These are phyloP conservation scores for Pyrrhoderma noxium DNA, from an alignment of 1,284 basidiomycete species.

Conservation along the genomic window DNA sequence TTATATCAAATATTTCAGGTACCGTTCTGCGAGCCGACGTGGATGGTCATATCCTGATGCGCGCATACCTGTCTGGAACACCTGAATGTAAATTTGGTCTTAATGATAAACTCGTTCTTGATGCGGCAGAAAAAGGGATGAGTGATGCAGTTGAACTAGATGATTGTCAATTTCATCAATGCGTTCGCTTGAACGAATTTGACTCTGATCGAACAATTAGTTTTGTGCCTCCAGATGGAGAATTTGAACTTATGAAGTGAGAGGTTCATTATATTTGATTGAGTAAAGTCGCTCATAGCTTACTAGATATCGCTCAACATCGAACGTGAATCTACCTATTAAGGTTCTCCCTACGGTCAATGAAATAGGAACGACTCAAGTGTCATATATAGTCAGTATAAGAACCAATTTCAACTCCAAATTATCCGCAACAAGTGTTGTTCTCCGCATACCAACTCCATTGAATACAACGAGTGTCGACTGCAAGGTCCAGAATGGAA, in stretches of 20 bases:
- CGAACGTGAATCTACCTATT: conserved; percentile 92
- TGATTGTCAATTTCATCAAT: conserved; percentile 98
- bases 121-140: conserved; percentile 68
- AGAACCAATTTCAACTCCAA: conserved; percentile 89
- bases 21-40: conserved; percentile 93
- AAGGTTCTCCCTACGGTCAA: conserved; percentile 87
- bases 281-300: conserved; percentile 11
- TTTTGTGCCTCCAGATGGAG: conserved; percentile 97
- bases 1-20: conserved; percentile 38
- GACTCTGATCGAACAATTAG: conserved; percentile 90
- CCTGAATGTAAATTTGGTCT: conserved; percentile 98
- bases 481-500: conserved; percentile 85
- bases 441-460: conserved; percentile 92
- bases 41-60: conserved; percentile 97
- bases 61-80: conserved; percentile 92
- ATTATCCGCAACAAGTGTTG: conserved; percentile 87
- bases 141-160: conserved; percentile 89
- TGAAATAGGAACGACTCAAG: conserved; percentile 86
- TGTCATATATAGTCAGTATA: conserved; percentile 87
- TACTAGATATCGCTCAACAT: conserved; percentile 85
- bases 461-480: conserved; percentile 90
- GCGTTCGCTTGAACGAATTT: conserved; percentile 91
- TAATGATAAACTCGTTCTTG: conserved; percentile 96
- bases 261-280: conserved; percentile 19
- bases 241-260: conserved; percentile 96